These are phyloP conservation scores for Leccinum disarticulatum DNA, from an alignment of 768 basidiomycete genomes.

Conservation along the genomic window DNA sequence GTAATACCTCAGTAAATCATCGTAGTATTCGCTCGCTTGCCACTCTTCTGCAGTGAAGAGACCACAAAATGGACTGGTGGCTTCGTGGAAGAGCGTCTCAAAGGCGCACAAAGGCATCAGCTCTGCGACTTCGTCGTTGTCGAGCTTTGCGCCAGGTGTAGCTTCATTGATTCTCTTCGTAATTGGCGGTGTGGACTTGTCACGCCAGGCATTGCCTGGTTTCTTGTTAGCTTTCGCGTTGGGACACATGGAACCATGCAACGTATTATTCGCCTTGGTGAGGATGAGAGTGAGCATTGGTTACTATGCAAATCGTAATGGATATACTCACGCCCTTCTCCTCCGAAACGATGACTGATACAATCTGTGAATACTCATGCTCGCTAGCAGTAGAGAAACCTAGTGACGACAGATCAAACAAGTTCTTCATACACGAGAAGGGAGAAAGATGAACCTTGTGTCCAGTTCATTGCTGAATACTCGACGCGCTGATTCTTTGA, in stretches of 20 bases:
- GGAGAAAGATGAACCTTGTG: slow-evolving; percentile 41
- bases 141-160: slow-evolving; percentile 63
- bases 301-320: neutral
- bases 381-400: slow-evolving; percentile 61
- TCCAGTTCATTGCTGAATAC: slow-evolving; percentile 71
- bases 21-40: slow-evolving; percentile 61
- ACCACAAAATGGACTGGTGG: slow-evolving; percentile 64
- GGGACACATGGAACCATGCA: slow-evolving; percentile 67
- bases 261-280: slow-evolving; percentile 58
- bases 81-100: slow-evolving; percentile 56
- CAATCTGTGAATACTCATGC: slow-evolving; percentile 41
- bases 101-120: slow-evolving; percentile 80
- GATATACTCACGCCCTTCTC: slow-evolving; percentile 42
- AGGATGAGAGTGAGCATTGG: neutral
- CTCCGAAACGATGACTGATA: slow-evolving; percentile 55
- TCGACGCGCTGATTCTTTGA: slow-evolving; percentile 59
- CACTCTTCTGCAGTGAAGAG: slow-evolving; percentile 69
- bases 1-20: slow-evolving; percentile 79
- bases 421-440: neutral
- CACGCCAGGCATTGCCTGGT: slow-evolving; percentile 53
- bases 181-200: slow-evolving; percentile 53
- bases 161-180: slow-evolving; percentile 56
- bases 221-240: slow-evolving; percentile 45
- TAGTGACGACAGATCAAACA: slow-evolving; percentile 28
- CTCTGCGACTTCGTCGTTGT: slow-evolving; percentile 49